Conservation (phyloP, 805 yeast genomes). For the Babjeviella inositovora region DNA sequence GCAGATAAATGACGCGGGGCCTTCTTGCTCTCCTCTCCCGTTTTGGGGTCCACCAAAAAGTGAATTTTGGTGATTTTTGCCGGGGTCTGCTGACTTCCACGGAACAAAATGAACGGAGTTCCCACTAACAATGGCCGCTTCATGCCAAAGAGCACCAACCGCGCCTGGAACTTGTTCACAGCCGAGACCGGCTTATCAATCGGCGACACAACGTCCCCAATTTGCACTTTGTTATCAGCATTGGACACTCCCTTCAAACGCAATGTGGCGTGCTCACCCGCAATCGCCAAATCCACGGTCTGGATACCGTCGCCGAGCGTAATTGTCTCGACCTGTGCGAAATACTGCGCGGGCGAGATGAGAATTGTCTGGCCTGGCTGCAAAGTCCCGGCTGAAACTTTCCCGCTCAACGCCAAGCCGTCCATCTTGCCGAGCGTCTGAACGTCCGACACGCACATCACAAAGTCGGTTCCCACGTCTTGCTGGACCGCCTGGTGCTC, state of each 20-base stretch:
- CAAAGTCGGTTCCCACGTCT: constrained; percentile 15
- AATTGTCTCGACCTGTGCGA: constrained; percentile 21
- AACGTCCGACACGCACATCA: constrained; percentile 50
- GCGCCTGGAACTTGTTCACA: constrained; percentile 31
- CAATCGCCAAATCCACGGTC: constrained; percentile 19
- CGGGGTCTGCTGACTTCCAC: constrained; percentile 60
- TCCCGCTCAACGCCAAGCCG: constrained; percentile 42
- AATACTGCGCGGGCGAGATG: constrained; percentile 33
- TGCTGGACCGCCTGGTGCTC: constrained; percentile 11
- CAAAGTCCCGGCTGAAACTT: constrained; percentile 50
- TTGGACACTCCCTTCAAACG: constrained; percentile 16
- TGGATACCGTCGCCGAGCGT: constrained; percentile 7
- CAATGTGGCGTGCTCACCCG: constrained; percentile 39
- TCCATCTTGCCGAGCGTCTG: constrained; percentile 28
- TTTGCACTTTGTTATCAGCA: constrained; percentile 30
- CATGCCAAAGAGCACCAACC: constrained; percentile 48
- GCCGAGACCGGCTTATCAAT: constrained; percentile 27
- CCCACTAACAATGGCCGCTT: constrained; percentile 68
- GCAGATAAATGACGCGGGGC: constrained; percentile 18
- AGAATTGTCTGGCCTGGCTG: constrained; percentile 56
- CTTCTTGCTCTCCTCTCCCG: constrained; percentile 12
- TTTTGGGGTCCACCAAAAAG: constrained; percentile 6
- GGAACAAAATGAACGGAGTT: constrained; percentile 59
- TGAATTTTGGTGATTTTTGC: constrained; percentile 40
- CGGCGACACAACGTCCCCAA: constrained; percentile 50